Base-by-base conservation (phyloP, 371 early-diverging fungal genomes). In the Mucor mucedo region DNA sequence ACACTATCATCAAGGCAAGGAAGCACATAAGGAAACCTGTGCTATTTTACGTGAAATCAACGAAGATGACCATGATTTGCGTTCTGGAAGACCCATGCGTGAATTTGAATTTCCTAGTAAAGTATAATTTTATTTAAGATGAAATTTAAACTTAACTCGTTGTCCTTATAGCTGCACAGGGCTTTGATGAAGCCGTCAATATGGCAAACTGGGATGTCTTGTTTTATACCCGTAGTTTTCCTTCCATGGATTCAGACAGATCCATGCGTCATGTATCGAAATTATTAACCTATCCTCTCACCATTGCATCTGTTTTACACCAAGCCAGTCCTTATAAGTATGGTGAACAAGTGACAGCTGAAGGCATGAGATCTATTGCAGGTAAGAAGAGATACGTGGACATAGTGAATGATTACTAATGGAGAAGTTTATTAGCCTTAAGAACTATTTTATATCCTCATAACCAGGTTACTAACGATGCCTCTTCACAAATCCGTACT, bases 71-170 rank as follows among this genome's bases (percentile, higher is more conserved):
- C 93, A 93, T 58, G 93, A 93, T 72, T 82, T 93, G 53, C 85
- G 91, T 69, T 90, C 90, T 21, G 92, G 92, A 21, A 80, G 93
- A 64, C 80, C 82, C 52, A 83, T 92, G 86, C 80, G 71, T 53
- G 94, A 93, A 79, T 91, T 93, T 75, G 91, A 91, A 69, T 93
- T 93, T 68, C 94, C 94, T 52, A 82, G 87, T 83, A 82, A 50
- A 79, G 67, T 65, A 14, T 21, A 13, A n/a, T 8, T 5, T 53
- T 53, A 10, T 10, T 38, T 7, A 8, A 3, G 45, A 7, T 41
- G 33, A 39, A 44, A 44, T n/a, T 47, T 21, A 5, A 21, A 47
- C 3, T 47, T 47, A 6, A 4, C 2, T 9, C 11, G 6, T 42
- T n/a, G 10, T 40, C 14, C 30, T 40, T 33, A 14, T 35, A 89